Evolutionary conservation across 495 filamentous ascomycete species (phyloP).

Genomic region (Cetradonia linearis): DNA sequence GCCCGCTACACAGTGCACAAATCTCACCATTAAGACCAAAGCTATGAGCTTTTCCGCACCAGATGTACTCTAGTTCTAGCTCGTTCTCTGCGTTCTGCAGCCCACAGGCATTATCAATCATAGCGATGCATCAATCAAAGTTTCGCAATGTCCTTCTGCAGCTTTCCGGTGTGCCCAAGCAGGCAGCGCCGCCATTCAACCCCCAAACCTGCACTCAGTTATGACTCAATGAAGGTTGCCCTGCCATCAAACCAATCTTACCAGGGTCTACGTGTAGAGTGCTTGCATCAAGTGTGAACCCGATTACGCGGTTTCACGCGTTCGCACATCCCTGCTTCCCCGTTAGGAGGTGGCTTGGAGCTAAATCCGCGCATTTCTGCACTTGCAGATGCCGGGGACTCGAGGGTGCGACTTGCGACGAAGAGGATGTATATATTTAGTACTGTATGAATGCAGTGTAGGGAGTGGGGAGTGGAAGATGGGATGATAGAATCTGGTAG

Average conservation of each 20-base stretch:
- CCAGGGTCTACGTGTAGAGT: constrained; percentile 18
- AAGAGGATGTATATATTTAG: too few species aligned
- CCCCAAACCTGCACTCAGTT: neutral
- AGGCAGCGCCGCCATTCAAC: too few species aligned
- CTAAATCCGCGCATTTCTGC: constrained; percentile 5
- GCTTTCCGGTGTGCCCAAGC: neutral
- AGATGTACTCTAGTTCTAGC: neutral
- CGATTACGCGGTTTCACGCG: constrained; percentile 20
- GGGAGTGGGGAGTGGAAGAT: too few species aligned
- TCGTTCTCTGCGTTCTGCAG: neutral
- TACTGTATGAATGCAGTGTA: too few species aligned
- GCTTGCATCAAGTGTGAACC: constrained; percentile 16
- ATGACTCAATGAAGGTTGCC: neutral
- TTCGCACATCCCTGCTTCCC: constrained; percentile 13
- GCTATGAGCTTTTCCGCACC: neutral
- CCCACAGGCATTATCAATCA: neutral
- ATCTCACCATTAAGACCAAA: neutral
- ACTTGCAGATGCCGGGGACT: neutral
- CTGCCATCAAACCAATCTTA: neutral
- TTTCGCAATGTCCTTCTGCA: neutral
- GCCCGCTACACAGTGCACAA: neutral
- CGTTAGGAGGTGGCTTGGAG: neutral
- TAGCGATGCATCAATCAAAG: neutral
- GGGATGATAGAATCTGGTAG: too few species aligned
- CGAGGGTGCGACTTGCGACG: neutral